Conservation (phyloP, 345 rosid genomes). For the Rhizophora mangle region DNA sequence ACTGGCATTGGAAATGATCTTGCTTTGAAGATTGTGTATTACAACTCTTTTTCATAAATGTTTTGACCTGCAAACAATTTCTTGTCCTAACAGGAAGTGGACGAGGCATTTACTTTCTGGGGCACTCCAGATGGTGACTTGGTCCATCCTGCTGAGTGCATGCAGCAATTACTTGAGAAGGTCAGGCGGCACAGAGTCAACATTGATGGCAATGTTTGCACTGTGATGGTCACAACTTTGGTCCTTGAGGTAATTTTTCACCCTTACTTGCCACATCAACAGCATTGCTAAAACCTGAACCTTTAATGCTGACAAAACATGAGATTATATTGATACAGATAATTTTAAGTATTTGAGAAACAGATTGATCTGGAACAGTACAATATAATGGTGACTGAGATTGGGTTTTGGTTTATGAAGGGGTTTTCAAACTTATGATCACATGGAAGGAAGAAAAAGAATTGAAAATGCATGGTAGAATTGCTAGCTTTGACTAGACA, state of each 20-base stretch:
- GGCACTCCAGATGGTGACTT: constrained; percentile 82
- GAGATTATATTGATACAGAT: no score
- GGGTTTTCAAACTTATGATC: not conserved
- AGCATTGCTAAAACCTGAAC: no score
- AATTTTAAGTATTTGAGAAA: not conserved
- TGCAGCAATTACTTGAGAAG: constrained; percentile 92
- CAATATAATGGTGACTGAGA: not conserved
- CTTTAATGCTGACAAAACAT: no score
- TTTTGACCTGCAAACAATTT: constrained; percentile 3
- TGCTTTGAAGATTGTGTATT: not conserved
- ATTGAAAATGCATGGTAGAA: no score
- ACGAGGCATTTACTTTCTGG: constrained; percentile 86
- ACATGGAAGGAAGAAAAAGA: no score
- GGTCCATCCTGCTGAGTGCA: constrained; percentile 95
- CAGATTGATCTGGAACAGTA: not conserved
- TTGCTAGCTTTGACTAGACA: no score
- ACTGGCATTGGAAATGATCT: not conserved
- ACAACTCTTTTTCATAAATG: not conserved
- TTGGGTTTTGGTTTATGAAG: not conserved
- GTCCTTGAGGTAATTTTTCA: constrained; percentile 81
- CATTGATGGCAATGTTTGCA: constrained; percentile 86
- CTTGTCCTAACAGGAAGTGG: constrained; percentile 64
- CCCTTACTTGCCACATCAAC: not conserved
- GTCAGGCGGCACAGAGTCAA: constrained; percentile 83
- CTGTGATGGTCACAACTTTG: constrained; percentile 91